Evolutionary conservation across 441 rosid genomes (phyloP), one percentile per base, ranked within the genome.

Genomic region (Syzygium syzygioides): DNA sequence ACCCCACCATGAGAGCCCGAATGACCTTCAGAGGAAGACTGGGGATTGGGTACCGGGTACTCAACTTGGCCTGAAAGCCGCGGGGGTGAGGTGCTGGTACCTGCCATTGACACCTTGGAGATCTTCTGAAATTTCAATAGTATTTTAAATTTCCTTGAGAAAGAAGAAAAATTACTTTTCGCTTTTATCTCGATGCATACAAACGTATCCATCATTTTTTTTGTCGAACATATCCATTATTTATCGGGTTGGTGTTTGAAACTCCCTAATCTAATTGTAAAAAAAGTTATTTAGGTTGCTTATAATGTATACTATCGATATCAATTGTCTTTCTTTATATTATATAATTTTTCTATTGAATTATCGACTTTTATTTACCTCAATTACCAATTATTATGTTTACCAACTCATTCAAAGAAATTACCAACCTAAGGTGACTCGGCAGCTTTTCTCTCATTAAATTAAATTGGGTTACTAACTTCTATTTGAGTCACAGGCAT

Each of bases 151-250:
- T 60, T 60, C 14, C 66, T 5, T 3, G 8, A 13, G 18, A 60
- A 28, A n/a, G 10, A 2, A 14, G 14, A n/a, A 62, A n/a, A 59
- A 26, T 11, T n/a, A 7, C 4, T 0, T 62, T n/a, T 62, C 10
- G 3, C 64, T 12, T 62, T n/a, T 62, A n/a, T n/a, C 30, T n/a
- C 3, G 37, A 62, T n/a, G 71, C 71, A n/a, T 14, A 6, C 20
- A n/a, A 62, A 62, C 71, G 2, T 62, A 59, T 5, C 64, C 64
- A 7, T 59, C 5, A 15, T 59, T 41, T 41, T 41, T 41, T 41
- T 41, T 41, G 45, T 41, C 45, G 45, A 62, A 14, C 71, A 3
- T 62, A 59, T 5, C 64, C 64, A 7, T 59, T 26, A 15, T 59
- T 26, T 26, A 59, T 59, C 57, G 7, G 17, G 30, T 59, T 26